These are phyloP conservation scores for Terana coerulea DNA, from an alignment of 768 basidiomycete genomes.

Conservation along the genomic window DNA sequence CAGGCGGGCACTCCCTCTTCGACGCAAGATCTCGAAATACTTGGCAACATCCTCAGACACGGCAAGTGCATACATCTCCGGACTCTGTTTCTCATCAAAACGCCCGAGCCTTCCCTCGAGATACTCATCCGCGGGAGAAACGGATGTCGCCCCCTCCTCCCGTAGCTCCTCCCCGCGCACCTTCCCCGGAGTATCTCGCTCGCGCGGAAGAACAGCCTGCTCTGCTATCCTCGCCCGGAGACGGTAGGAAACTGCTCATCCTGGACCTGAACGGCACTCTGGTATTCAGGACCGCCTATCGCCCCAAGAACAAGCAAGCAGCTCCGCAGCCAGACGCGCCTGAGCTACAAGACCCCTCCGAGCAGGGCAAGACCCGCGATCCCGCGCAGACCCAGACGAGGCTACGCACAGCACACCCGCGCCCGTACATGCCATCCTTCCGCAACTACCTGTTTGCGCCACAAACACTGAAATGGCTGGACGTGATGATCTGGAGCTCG, in stretches of 20 bases:
- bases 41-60: not conserved
- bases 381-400: conserved; percentile 14
- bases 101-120: not conserved
- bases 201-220: conserved; percentile 28
- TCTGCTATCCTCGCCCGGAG: conserved; percentile 9
- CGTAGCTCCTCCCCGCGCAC: conserved; percentile 21
- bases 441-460: conserved; percentile 59
- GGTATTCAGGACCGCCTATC: conserved; percentile 51
- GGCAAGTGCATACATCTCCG: not conserved
- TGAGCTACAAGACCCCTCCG: not conserved
- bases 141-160: conserved; percentile 9
- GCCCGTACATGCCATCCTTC: conserved; percentile 67
- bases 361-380: not conserved
- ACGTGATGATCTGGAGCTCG: conserved; percentile 87
- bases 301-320: conserved; percentile 1
- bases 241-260: conserved; percentile 61
- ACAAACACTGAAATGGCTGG: conserved; percentile 61
- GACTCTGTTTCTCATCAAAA: not conserved
- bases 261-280: conserved; percentile 78
- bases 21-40: not conserved
- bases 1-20: not conserved
- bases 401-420: conserved; percentile 44
- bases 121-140: not conserved
- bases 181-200: conserved; percentile 35
- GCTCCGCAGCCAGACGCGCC: not conserved